A percentile compares a stretch with the other conserved stretches of the same genome.
Conservation (phyloP, 768 basidiomycete genomes). For the Lentinula lateritia region DNA sequence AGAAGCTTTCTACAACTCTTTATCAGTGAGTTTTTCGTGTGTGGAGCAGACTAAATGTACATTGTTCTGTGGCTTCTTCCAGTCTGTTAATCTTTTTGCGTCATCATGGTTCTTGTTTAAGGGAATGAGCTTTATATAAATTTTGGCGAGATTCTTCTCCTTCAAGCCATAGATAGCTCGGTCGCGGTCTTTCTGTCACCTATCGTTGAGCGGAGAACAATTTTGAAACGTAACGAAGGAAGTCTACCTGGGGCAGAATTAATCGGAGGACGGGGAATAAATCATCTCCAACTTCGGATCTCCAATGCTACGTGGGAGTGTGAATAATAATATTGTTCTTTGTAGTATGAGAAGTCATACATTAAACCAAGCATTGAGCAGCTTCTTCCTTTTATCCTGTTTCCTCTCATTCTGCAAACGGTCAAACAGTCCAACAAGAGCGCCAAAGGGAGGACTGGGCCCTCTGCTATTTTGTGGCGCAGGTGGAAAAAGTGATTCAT, state of each 20-base stretch:
- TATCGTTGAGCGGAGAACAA: not conserved
- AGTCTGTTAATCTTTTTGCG: slow-evolving; percentile 76
- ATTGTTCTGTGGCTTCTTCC: slow-evolving; percentile 78
- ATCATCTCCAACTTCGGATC: slow-evolving; percentile 79
- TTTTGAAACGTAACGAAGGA: not conserved
- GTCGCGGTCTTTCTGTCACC: slow-evolving; percentile 82
- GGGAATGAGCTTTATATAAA: slow-evolving; percentile 86
- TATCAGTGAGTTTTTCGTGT: no score
- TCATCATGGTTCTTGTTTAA: slow-evolving; percentile 77
- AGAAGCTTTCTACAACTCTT: slow-evolving; percentile 48
- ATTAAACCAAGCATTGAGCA: slow-evolving; percentile 74
- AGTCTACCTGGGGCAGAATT: slow-evolving; percentile 77
- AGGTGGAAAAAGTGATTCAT: slow-evolving; percentile 35
- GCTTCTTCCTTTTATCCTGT: slow-evolving; percentile 64
- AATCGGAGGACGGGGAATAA: slow-evolving; percentile 87
- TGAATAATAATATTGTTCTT: not conserved
- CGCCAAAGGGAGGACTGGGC: slow-evolving; percentile 58
- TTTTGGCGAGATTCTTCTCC: slow-evolving; percentile 90
- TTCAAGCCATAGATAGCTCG: slow-evolving; percentile 91
- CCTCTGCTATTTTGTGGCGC: slow-evolving; percentile 58
- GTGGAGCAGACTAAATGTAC: slow-evolving; percentile 30
- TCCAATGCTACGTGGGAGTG: slow-evolving; percentile 59
- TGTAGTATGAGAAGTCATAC: slow-evolving; percentile 38
- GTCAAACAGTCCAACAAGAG: slow-evolving; percentile 69
- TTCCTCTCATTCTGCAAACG: slow-evolving; percentile 69